These are phyloP conservation scores for Pisolithus thermaeus DNA, from an alignment of 1,284 basidiomycete species.

Conservation along the genomic window DNA sequence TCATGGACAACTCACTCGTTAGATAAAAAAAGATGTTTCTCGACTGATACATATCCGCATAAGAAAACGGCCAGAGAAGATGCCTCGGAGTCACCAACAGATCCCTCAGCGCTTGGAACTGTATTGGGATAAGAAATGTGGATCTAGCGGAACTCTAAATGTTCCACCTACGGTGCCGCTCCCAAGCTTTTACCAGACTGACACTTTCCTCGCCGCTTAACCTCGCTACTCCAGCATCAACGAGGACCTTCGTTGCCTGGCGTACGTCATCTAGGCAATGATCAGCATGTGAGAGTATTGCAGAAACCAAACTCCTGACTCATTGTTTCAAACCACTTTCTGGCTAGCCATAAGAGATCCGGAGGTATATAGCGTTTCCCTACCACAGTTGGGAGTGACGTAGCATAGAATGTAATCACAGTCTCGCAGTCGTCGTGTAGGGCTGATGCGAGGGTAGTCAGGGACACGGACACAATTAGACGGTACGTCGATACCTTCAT, in stretches of 20 bases:
- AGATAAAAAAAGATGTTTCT: slow-evolving; percentile 75
- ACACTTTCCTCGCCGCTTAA: slow-evolving; percentile 65
- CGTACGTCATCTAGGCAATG: slow-evolving; percentile 58
- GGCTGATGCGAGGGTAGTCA: slow-evolving; percentile 38
- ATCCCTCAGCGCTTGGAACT: slow-evolving; percentile 55
- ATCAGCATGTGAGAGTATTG: not conserved
- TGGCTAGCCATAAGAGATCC: slow-evolving; percentile 66
- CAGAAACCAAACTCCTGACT: slow-evolving; percentile 35
- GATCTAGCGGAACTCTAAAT: not conserved
- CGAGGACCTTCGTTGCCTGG: slow-evolving; percentile 67
- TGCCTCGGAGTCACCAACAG: slow-evolving; percentile 45
- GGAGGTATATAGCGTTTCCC: slow-evolving; percentile 59
- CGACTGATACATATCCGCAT: slow-evolving; percentile 78
- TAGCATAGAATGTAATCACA: slow-evolving; percentile 73
- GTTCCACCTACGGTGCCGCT: slow-evolving; percentile 51
- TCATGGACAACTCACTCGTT: slow-evolving; percentile 51
- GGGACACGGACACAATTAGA: not conserved
- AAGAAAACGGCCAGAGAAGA: slow-evolving; percentile 72
- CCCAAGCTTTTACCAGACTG: slow-evolving; percentile 60
- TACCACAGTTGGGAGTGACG: slow-evolving; percentile 56
- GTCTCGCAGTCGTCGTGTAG: slow-evolving; percentile 60
- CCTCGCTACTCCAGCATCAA: slow-evolving; percentile 65
- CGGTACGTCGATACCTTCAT: slow-evolving; percentile 49
- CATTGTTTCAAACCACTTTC: slow-evolving; percentile 68
- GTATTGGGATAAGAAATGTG: slow-evolving; percentile 9